Conservation (phyloP, 805 yeast species). For the Candida multigemmis region DNA sequence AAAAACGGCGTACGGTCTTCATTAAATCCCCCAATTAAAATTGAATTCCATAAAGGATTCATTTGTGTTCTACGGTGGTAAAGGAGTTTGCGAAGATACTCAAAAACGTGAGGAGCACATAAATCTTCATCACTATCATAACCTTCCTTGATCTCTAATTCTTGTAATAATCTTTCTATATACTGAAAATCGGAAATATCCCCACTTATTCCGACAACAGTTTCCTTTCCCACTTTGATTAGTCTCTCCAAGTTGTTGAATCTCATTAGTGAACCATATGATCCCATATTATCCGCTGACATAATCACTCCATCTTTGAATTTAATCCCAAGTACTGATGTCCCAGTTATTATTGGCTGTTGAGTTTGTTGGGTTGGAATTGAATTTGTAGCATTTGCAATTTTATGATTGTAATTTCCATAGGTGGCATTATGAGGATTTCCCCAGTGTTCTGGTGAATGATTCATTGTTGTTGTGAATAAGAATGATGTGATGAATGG, state of each 20-base stretch:
- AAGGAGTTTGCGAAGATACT: constrained; percentile 75
- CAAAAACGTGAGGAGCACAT: constrained; percentile 83
- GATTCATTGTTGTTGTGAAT: constrained; percentile 89
- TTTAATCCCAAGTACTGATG: constrained; percentile 88
- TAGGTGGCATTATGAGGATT: constrained; percentile 80
- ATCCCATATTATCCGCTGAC: constrained; percentile 90
- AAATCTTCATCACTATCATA: constrained; percentile 68
- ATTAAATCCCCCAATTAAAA: constrained; percentile 84
- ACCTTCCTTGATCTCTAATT: constrained; percentile 64
- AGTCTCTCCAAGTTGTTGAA: constrained; percentile 81
- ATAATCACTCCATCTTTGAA: constrained; percentile 83
- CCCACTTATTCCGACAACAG: constrained; percentile 90
- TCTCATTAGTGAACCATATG: constrained; percentile 89
- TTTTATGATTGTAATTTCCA: constrained; percentile 69
- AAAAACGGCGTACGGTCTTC: constrained; percentile 58
- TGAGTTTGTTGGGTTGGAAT: constrained; percentile 83
- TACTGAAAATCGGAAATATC: constrained; percentile 92
- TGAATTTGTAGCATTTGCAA: constrained; percentile 50
- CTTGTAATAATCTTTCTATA: constrained; percentile 63
- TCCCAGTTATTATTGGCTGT: constrained; percentile 93
- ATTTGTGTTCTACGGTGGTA: constrained; percentile 84
- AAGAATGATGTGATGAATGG: too few species aligned
- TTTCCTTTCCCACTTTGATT: constrained; percentile 71
- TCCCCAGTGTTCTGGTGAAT: constrained; percentile 94
- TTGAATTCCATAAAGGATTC: constrained; percentile 95